A percentile compares a stretch with the other conserved stretches of the same genome.
These are phyloP conservation scores for Hyaloraphidium curvatum DNA, from an alignment of 192 early-diverging fungal genomes.

Conservation along the genomic window DNA sequence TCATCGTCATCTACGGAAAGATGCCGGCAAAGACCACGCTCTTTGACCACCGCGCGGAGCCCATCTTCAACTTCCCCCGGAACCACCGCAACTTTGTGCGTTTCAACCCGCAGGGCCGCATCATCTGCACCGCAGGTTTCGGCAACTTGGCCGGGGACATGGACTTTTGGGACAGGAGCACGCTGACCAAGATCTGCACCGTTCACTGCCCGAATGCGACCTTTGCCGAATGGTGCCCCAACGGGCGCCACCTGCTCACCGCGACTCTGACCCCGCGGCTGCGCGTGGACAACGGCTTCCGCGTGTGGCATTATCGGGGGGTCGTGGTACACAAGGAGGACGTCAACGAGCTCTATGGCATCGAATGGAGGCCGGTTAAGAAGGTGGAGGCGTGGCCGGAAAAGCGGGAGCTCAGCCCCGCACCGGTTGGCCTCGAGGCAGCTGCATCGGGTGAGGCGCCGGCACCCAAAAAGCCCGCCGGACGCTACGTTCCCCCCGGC, in stretches of 20 bases:
- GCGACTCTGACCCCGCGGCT: slow-evolving; percentile 81
- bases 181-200: slow-evolving; percentile 59
- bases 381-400: neutral
- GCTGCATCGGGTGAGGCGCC: too few relatives aligned
- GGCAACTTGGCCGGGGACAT: slow-evolving; percentile 88
- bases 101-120: slow-evolving; percentile 78
- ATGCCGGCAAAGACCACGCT: slow-evolving; percentile 87
- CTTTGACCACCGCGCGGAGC: slow-evolving; percentile 74
- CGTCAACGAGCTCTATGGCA: slow-evolving; percentile 75
- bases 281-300: slow-evolving; percentile 94
- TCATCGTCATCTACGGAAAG: slow-evolving; percentile 79
- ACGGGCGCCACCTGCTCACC: slow-evolving; percentile 82
- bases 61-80: slow-evolving; percentile 65
- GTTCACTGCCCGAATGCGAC: slow-evolving; percentile 70
- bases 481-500: neutral
- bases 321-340: slow-evolving; percentile 53
- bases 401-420: neutral
- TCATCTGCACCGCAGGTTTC: slow-evolving; percentile 80
- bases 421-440: too few relatives aligned
- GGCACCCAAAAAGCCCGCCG: too few relatives aligned
- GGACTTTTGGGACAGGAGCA: slow-evolving; percentile 84
- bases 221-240: slow-evolving; percentile 74
- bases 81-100: slow-evolving; percentile 74
- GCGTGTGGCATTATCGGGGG: slow-evolving; percentile 91
- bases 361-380: slow-evolving; percentile 7